Percentiles rank a stretch among this genome's conserved stretches.
These are phyloP conservation scores for Aspergillus proliferans DNA, from an alignment of 2,329 filamentous ascomycete species.

Conservation along the genomic window DNA sequence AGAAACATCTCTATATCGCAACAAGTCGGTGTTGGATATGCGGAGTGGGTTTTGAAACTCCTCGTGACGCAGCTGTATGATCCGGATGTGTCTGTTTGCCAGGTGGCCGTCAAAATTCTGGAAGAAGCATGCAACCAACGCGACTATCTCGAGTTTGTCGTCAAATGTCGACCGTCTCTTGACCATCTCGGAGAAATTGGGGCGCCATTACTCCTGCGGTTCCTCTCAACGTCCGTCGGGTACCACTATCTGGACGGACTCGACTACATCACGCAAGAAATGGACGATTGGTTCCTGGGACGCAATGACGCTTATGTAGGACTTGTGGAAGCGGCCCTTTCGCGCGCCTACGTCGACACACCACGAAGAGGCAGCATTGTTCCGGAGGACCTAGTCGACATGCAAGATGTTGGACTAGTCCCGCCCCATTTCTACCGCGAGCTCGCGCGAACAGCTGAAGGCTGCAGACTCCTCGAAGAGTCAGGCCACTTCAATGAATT, in stretches of 20 bases:
- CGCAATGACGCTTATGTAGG: slow-evolving; percentile 94
- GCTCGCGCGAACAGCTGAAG: slow-evolving; percentile 84
- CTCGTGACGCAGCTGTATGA: slow-evolving; percentile 99
- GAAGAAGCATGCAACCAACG: slow-evolving; percentile 96
- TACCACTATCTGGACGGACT: slow-evolving; percentile 96
- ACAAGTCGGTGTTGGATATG: slow-evolving; percentile 52
- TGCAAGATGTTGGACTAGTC: slow-evolving; percentile 56
- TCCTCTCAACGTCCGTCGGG: slow-evolving; percentile 90
- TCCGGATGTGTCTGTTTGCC: slow-evolving; percentile 92
- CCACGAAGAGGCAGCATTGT: slow-evolving; percentile 43
- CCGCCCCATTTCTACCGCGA: slow-evolving; percentile 98
- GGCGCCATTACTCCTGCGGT: slow-evolving; percentile 82
- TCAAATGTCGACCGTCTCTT: slow-evolving; percentile 87
- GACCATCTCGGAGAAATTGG: slow-evolving; percentile 97
- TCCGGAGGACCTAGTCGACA: slow-evolving; percentile 54
- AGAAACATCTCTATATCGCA: slow-evolving; percentile 41
- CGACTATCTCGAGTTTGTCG: slow-evolving; percentile 86
- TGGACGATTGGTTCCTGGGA: slow-evolving; percentile 99
- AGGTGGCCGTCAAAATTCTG: slow-evolving; percentile 91
- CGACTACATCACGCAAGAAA: slow-evolving; percentile 98
- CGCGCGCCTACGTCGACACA: slow-evolving; percentile 64
- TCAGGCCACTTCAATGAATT: slow-evolving; percentile 98
- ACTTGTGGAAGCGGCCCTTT: slow-evolving; percentile 90
- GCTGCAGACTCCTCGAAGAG: slow-evolving; percentile 79
- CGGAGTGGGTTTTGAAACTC: slow-evolving; percentile 92